A percentile compares a stretch with the other conserved stretches of the same genome.
These are phyloP conservation scores for Teratosphaeria viscida DNA, from an alignment of 2,329 filamentous ascomycete genomes.

Conservation along the genomic window DNA sequence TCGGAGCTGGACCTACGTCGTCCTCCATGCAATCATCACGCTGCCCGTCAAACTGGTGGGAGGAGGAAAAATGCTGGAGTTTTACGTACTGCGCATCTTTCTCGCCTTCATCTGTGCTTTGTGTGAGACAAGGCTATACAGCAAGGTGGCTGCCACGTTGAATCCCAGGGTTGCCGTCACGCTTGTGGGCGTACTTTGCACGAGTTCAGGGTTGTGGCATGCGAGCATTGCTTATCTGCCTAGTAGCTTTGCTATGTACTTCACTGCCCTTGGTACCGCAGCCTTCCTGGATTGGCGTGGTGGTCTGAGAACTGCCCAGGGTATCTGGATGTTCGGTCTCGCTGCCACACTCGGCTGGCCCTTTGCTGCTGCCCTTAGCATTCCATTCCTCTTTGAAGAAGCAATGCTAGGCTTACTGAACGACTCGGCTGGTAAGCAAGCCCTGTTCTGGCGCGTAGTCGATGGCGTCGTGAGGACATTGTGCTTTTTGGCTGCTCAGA, in stretches of 20 bases:
- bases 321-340: conserved; percentile 82
- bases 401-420: conserved; percentile 43
- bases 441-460: conserved; percentile 50
- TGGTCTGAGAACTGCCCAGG: conserved; percentile 67
- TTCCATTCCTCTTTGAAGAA: conserved; percentile 76
- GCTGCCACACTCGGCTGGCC: conserved; percentile 88
- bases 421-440: conserved; percentile 30
- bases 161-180: conserved; percentile 77
- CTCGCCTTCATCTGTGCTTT: conserved; percentile 69
- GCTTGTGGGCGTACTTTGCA: conserved; percentile 66
- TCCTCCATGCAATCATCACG: conserved; percentile 63
- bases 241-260: conserved; percentile 96
- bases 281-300: conserved; percentile 85
- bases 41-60: conserved; percentile 51
- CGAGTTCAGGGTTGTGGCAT: conserved; percentile 88
- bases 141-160: conserved; percentile 62
- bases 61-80: conserved; percentile 49
- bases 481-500: conserved; percentile 58
- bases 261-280: conserved; percentile 71
- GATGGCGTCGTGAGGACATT: conserved; percentile 59
- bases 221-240: conserved; percentile 78
- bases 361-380: conserved; percentile 71
- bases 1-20: conserved; percentile 85
- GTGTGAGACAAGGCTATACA: conserved; percentile 73
- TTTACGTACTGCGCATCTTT: conserved; percentile 72